Evolutionary conservation across 768 basidiomycete species (phyloP).

Genomic region (Suillus decipiens): DNA sequence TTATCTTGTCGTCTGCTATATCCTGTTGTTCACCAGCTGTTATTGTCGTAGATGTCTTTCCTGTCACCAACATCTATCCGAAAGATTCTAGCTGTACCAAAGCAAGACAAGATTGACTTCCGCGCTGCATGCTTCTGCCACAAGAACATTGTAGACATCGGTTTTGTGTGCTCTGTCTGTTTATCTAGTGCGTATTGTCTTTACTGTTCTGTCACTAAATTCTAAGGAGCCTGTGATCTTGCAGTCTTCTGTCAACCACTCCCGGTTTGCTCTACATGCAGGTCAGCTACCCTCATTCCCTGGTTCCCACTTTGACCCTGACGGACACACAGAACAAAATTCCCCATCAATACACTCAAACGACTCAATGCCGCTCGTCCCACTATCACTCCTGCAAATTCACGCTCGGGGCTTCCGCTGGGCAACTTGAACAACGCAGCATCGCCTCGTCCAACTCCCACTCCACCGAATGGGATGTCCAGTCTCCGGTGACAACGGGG

Average conservation of each 20-base stretch:
- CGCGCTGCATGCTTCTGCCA: constrained; percentile 99
- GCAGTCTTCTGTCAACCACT: constrained; percentile 93
- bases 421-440: constrained; percentile 37
- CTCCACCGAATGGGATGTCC: constrained; percentile 22
- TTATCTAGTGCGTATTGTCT: constrained; percentile 74
- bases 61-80: constrained; percentile 72
- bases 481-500: constrained; percentile 15
- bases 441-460: constrained; percentile 21
- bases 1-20: constrained; percentile 6
- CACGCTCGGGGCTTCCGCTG: constrained; percentile 34
- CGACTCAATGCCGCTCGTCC: constrained; percentile 69
- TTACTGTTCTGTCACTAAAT: constrained; percentile 12
- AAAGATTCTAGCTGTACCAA: constrained; percentile 77
- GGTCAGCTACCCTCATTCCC: constrained; percentile 50
- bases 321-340: constrained; percentile 69
- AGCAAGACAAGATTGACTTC: constrained; percentile 95
- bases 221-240: constrained; percentile 5
- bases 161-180: constrained; percentile 98
- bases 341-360: constrained; percentile 90
- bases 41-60: constrained; percentile 75
- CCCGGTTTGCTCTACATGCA: constrained; percentile 92
- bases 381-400: constrained; percentile 31
- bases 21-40: constrained; percentile 7
- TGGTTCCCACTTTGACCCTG: constrained; percentile 2
- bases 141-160: constrained; percentile 93